These are phyloP conservation scores for Hibiscus trionum DNA, from an alignment of 345 rosid species.

Conservation along the genomic window DNA sequence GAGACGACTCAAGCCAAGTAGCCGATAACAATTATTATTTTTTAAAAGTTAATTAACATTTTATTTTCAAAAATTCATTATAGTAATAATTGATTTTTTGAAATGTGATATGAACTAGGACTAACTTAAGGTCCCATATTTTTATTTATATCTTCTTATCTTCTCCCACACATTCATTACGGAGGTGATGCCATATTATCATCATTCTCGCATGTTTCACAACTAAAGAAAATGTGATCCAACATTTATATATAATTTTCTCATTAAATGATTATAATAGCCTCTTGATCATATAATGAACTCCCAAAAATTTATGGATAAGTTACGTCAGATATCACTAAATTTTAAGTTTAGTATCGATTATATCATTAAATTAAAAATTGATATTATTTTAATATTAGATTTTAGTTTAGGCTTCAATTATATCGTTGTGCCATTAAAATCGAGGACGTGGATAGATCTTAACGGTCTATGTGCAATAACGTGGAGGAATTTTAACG, in stretches of 20 bases:
- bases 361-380: too few species aligned
- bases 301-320: too few species aligned
- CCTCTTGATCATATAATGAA: not conserved
- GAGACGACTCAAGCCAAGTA: not conserved
- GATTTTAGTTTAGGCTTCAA: too few species aligned
- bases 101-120: not conserved
- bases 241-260: not conserved
- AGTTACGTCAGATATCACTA: too few species aligned
- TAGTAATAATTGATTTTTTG: not conserved
- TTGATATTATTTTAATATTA: too few species aligned
- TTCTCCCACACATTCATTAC: not conserved
- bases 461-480: too few species aligned
- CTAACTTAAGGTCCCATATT: not conserved
- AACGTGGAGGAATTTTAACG: too few species aligned
- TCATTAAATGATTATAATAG: not conserved
- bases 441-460: too few species aligned
- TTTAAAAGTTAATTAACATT: not conserved
- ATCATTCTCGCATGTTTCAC: not conserved
- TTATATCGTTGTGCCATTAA: too few species aligned
- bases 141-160: not conserved
- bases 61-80: not conserved
- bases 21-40: not conserved
- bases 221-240: not conserved
- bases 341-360: too few species aligned
- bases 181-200: not conserved